These are phyloP conservation scores for Leccinum insigne DNA, from an alignment of 1,284 basidiomycete species.

Conservation along the genomic window DNA sequence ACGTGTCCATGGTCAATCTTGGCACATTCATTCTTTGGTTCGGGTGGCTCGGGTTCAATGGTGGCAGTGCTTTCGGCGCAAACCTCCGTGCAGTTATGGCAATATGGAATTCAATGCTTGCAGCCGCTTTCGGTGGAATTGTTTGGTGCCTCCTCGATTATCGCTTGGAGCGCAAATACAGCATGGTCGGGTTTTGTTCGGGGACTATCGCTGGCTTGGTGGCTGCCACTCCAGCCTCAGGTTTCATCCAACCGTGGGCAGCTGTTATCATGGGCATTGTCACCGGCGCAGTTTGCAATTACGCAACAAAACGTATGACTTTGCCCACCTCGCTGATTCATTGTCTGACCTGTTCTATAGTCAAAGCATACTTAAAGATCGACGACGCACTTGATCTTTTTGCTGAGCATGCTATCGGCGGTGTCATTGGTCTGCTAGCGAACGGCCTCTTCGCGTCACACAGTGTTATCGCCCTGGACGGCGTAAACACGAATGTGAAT, in stretches of 20 bases:
- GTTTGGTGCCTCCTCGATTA: slow-evolving; percentile 92
- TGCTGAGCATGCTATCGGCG: slow-evolving; percentile 91
- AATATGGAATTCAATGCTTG: slow-evolving; percentile 87
- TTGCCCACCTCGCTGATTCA: not conserved
- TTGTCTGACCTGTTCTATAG: slow-evolving; percentile 36
- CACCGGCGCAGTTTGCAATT: slow-evolving; percentile 80
- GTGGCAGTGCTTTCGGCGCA: slow-evolving; percentile 85
- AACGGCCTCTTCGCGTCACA: slow-evolving; percentile 80
- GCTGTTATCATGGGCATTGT: slow-evolving; percentile 79
- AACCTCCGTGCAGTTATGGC: slow-evolving; percentile 89
- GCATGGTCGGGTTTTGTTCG: slow-evolving; percentile 87
- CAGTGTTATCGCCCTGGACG: slow-evolving; percentile 68
- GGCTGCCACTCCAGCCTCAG: slow-evolving; percentile 82
- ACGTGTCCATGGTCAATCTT: slow-evolving; percentile 87
- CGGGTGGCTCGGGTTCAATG: slow-evolving; percentile 77
- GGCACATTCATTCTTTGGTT: slow-evolving; percentile 93
- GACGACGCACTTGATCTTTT: slow-evolving; percentile 89
- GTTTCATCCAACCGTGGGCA: slow-evolving; percentile 66
- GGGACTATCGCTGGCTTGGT: slow-evolving; percentile 91
- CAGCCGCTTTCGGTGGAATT: slow-evolving; percentile 75
- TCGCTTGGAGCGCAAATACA: slow-evolving; percentile 78
- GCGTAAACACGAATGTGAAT: slow-evolving; percentile 63
- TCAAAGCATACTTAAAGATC: slow-evolving; percentile 65
- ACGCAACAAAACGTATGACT: slow-evolving; percentile 79
- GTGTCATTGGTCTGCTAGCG: slow-evolving; percentile 80